These are phyloP conservation scores for Apiospora sp. DNA, from an alignment of 2,329 filamentous ascomycete species.

Conservation along the genomic window DNA sequence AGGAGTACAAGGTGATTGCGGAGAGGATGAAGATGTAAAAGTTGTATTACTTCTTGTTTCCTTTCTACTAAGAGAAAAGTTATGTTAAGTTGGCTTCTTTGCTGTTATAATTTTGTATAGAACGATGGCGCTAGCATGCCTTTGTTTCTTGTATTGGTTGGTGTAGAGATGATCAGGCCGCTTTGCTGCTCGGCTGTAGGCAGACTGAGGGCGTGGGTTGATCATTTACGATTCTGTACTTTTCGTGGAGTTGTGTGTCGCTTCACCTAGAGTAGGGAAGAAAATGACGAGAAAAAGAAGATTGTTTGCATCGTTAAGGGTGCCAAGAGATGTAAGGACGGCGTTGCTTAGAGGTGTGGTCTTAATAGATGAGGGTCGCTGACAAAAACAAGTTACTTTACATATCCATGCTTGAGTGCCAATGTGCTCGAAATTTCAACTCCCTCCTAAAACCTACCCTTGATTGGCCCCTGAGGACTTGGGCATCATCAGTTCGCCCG, in stretches of 20 bases:
- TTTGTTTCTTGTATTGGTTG: background rate
- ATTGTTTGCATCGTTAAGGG: background rate
- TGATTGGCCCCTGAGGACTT: background rate
- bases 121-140: background rate
- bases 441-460: background rate
- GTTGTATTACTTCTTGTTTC: accelerated
- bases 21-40: constrained; percentile 66
- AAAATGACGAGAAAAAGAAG: background rate
- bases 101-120: background rate
- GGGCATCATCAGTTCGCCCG: no score
- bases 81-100: background rate
- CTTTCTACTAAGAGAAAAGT: background rate
- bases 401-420: background rate
- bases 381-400: background rate
- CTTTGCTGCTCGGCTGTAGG: background rate
- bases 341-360: background rate
- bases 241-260: background rate
- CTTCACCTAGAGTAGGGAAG: background rate
- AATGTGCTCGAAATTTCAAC: background rate
- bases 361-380: background rate
- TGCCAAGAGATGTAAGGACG: background rate
- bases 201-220: background rate
- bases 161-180: background rate
- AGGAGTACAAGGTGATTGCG: constrained; percentile 84
- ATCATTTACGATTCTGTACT: background rate